phyloP scores from a whole-genome alignment of 1,284 basidiomycete species.

The Sporisorium scitamineum region DNA sequence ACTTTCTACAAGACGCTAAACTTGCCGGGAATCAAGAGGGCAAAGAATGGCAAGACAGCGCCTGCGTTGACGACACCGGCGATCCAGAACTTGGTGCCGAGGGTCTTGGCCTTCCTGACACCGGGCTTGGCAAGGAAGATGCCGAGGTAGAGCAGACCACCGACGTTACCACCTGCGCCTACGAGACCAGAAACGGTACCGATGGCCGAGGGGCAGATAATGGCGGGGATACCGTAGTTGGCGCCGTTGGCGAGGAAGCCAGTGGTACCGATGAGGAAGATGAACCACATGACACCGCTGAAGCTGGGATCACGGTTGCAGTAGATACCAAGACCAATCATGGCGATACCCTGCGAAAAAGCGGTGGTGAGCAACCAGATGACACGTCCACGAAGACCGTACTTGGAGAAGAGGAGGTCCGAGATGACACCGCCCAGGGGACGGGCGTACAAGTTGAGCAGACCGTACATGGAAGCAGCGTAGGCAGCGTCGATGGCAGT shows the following conservation, averaged over 20 bases:
- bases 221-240: slow-evolving; percentile 57
- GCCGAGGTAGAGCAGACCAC: slow-evolving; percentile 56
- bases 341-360: slow-evolving; percentile 72
- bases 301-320: slow-evolving; percentile 68
- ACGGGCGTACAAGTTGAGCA: slow-evolving; percentile 74
- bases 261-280: slow-evolving; percentile 56
- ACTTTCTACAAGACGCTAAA: slow-evolving; percentile 28
- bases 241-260: slow-evolving; percentile 64
- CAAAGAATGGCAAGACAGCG: slow-evolving; percentile 52
- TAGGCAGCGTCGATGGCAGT: slow-evolving; percentile 73
- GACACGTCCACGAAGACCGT: slow-evolving; percentile 74
- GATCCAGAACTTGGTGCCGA: slow-evolving; percentile 64
- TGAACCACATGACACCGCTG: slow-evolving; percentile 59
- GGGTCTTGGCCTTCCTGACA: slow-evolving; percentile 28
- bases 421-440: slow-evolving; percentile 74
- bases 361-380: slow-evolving; percentile 72
- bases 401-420: slow-evolving; percentile 73
- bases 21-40: slow-evolving; percentile 46
- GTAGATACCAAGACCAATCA: slow-evolving; percentile 73
- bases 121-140: slow-evolving; percentile 59
- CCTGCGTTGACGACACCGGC: slow-evolving; percentile 59
- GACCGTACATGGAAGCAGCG: slow-evolving; percentile 72
- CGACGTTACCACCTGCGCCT: slow-evolving; percentile 58
- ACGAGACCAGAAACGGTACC: slow-evolving; percentile 61
- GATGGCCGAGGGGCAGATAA: slow-evolving; percentile 55